Conservation (phyloP, 1,284 basidiomycete species). For the Gymnopus androsaceus region DNA sequence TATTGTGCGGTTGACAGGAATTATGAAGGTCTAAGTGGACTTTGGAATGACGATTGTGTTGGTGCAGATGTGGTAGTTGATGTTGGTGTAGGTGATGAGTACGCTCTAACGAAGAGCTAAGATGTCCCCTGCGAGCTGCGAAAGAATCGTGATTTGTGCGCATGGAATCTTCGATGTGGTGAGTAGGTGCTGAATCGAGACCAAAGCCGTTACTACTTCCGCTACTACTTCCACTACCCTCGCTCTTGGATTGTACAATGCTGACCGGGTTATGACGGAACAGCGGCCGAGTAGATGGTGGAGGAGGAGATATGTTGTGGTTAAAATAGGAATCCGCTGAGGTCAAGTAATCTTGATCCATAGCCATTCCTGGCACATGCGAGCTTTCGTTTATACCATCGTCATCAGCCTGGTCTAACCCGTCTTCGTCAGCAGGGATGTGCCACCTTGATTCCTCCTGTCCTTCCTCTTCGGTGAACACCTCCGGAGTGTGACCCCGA, state of each 20-base stretch:
- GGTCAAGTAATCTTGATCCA: constrained; percentile 8
- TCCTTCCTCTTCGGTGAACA: not conserved
- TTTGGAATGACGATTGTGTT: too few relatives aligned
- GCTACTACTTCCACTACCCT: not conserved
- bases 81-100: not conserved
- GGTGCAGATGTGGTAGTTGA: too few relatives aligned
- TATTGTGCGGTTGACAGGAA: not conserved
- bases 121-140: constrained; percentile 1
- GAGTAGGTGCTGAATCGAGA: not conserved
- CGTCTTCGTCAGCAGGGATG: not conserved
- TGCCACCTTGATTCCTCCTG: not conserved
- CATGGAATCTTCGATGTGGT: too few relatives aligned
- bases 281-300: not conserved
- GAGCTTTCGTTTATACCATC: too few relatives aligned
- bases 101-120: constrained; percentile 4
- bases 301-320: not conserved
- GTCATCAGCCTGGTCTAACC: not conserved
- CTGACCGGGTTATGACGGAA: not conserved
- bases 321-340: not conserved
- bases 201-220: not conserved
- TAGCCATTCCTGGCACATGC: not conserved
- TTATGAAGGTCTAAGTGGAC: not conserved
- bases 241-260: constrained; percentile 3
- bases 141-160: too few relatives aligned
- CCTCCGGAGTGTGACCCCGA: not conserved